Conservation (phyloP, 2,329 filamentous ascomycete species). For the Cladorrhinum sp. region DNA sequence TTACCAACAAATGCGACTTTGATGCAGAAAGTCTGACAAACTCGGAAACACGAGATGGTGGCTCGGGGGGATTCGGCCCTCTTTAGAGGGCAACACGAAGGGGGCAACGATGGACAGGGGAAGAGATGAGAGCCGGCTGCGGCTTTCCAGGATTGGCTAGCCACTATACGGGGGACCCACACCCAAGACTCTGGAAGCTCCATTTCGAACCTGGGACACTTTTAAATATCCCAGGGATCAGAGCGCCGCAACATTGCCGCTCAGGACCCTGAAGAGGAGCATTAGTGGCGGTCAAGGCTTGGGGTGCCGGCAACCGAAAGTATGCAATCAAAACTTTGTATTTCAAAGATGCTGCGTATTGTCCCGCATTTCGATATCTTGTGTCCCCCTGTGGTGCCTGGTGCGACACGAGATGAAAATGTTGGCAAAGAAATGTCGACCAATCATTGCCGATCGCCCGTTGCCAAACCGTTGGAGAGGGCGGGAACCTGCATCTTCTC, state of each 20-base stretch:
- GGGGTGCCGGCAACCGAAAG: neutral
- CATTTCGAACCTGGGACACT: neutral
- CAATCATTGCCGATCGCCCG: neutral
- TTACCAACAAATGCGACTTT: conserved; percentile 10
- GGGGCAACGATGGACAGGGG: neutral
- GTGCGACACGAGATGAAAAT: neutral
- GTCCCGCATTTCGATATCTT: neutral
- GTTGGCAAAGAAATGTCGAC: neutral
- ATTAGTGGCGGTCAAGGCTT: neutral
- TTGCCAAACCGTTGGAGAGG: neutral
- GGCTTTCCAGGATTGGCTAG: neutral
- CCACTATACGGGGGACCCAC: neutral
- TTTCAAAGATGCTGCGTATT: neutral
- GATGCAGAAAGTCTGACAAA: neutral
- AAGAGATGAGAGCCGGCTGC: neutral
- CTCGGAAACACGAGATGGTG: conserved; percentile 11
- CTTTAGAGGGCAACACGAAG: neutral
- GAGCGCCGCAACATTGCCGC: too few relatives aligned
- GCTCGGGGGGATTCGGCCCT: conserved; percentile 4
- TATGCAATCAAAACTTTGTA: neutral
- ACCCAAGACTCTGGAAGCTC: neutral
- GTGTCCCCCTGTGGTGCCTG: neutral
- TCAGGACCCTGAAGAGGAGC: neutral
- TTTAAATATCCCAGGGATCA: neutral
- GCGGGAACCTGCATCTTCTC: neutral